Base-by-base conservation (phyloP, 1,284 basidiomycete species). In the Thecaphora thlaspeos region DNA sequence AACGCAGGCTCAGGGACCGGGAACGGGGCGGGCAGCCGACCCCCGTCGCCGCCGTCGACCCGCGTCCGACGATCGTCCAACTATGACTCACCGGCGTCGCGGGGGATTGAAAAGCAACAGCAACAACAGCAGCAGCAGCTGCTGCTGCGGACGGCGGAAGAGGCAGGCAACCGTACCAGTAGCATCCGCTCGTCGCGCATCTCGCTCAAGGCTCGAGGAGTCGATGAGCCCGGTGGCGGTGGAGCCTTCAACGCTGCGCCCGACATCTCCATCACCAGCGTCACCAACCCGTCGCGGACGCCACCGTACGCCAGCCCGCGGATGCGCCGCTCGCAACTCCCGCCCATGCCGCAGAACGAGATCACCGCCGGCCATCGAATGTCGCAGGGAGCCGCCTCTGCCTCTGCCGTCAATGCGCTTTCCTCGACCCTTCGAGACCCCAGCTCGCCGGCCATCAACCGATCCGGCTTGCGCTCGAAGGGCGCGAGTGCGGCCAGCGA, bases 301-400 rank as follows among this genome's bases (percentile, higher is more conserved):
- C 49, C 65, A 8, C 19, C 49, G 37, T 68, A 65, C 22, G 48
- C 68, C 12, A 71, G 68, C 28, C 70, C 70, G 15, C 50, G 68
- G 4, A 17, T 55, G 24, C 59, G 64, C n/a, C 55, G 67, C 11
- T 61, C 68, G 21, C 61, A 61, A 39, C 43, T 72, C 23, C 70
- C 70, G 4, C 70, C 70, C 0, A 32, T 72, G 41, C 70, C 70
- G 21, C 63, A 61, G 28, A 61, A 56, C 21, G 63, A 59, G 40
- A 51, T 67, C 46, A 61, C 55, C 2, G 44, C 47, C 38, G 51
- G 57, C 22, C 46, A 51, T 26, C 62, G 36, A 7, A 37, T 19
- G 36, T 37, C 36, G 14, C 36, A 37, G 17, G 26, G 26, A 5
- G 11, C 11, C n/a, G n/a, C n/a, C n/a, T n/a, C n/a, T n/a, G n/a